These are phyloP conservation scores for Trifolium dubium DNA, from an alignment of 306 rosid species.

Conservation along the genomic window DNA sequence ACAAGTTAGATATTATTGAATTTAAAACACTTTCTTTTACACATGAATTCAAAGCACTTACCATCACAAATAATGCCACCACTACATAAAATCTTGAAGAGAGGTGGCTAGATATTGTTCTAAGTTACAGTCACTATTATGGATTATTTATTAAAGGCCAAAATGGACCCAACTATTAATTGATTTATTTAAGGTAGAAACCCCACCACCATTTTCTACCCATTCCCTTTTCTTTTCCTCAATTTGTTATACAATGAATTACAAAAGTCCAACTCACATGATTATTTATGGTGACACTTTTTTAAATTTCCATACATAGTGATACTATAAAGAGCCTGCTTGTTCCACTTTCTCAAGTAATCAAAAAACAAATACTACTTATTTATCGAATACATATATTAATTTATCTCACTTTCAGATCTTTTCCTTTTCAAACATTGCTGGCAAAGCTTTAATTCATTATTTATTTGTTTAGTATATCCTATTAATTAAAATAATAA, in stretches of 20 bases:
- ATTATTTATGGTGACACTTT: constrained; percentile 39
- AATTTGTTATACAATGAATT: constrained; percentile 29
- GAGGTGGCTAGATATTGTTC: constrained; percentile 42
- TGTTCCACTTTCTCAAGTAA: constrained; percentile 50
- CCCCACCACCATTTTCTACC: constrained; percentile 50
- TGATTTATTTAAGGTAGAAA: constrained; percentile 30
- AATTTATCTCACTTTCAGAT: constrained; percentile 19
- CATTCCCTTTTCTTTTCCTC: constrained; percentile 12
- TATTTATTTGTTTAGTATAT: not conserved
- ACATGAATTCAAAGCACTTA: constrained; percentile 23
- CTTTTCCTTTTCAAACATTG: constrained; percentile 45
- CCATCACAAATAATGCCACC: constrained; percentile 30
- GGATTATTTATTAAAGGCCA: constrained; percentile 25
- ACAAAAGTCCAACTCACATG: constrained; percentile 46
- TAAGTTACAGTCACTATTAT: constrained; percentile 19
- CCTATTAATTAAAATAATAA: not conserved
- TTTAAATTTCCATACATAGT: constrained; percentile 3
- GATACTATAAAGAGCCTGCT: constrained; percentile 17
- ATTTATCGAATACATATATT: constrained; percentile 11
- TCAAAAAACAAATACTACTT: not conserved
- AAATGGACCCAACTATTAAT: constrained; percentile 37
- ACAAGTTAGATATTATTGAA: constrained; percentile 36
- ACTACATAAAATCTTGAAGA: constrained; percentile 30
- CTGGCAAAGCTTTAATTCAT: constrained; percentile 32
- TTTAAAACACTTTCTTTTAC: constrained; percentile 2